Evolutionary conservation across 208 protist species (phyloP), one percentile per base, ranked within the genome.

Genomic region (Naegleria fowleri): DNA sequence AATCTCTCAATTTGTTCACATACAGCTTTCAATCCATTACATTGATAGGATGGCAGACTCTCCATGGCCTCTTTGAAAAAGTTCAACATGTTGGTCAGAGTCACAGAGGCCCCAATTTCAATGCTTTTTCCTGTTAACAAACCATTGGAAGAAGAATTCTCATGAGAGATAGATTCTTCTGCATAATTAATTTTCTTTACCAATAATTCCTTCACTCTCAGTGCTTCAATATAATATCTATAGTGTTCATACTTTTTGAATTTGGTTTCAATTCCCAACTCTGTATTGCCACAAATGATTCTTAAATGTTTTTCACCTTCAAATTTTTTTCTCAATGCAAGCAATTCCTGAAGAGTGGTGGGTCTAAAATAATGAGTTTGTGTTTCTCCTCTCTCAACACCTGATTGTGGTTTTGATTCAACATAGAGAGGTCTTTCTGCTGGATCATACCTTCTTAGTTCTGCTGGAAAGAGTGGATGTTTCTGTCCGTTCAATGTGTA

Each of bases 181-280:
- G 15, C 15, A 58, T 58, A 58, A 58, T 58, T 58, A 58, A 58
- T 15, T 58, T 58, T 58, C 15, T 58, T 58, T 19, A 58, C 51
- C 5, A 58, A 15, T 58, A 58, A 58, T 58, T 58, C 51, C 5
- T 5, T 5, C 5, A 58, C 33, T 29, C 79, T 90, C 43, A n/a
- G 29, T 33, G 38, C 85, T 58, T 59, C 48, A 90, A 52, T 48
- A 52, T 67, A 86, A 67, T 90, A n/a, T 58, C 88, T 58, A 58
- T 58, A 25, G 38, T 92, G 94, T 15, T 89, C 48, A 29, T 59
- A 19, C 87, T 90, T 48, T 91, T 94, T 95, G 88, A 95, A 93
- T 90, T 92, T 91, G n/a, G 79, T 88, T 91, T 96, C 95, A 91
- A 96, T 95, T n/a, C 93, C 95, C 38, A 96, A 38, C 89, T 96